Base-by-base conservation (phyloP, 2,329 filamentous ascomycete species). In the Ascochyta fabae region DNA sequence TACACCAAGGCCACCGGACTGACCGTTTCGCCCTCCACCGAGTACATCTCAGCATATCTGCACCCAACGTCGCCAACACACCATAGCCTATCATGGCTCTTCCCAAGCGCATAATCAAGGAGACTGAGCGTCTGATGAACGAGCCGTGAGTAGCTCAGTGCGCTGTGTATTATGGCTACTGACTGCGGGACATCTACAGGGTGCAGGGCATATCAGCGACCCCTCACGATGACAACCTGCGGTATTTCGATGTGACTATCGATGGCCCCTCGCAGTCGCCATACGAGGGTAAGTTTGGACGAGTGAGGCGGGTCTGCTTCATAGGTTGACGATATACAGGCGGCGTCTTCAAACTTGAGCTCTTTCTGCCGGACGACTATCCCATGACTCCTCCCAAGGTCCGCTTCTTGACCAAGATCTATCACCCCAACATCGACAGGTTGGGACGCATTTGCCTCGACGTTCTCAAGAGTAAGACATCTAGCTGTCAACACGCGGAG, bases 301-400 rank as follows among this genome's bases (percentile, higher is more conserved):
- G 31, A 33, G 9, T 22, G 7, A 19, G 7, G n/a, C 13, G 26
- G 22, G 3, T 6, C 23, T 26, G 7, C n/a, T 8, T 10, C 12
- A 12, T 16, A 12, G 31, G 39, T 48, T 56, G 26, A 56, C 43
- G 36, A 2, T 3, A 8, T 39, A 45, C 70, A 87, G 87, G 85
- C 60, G 95, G 96, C 44, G 85, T 96, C 62, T 99, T 99, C 83
- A 94, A 96, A 78, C 89, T 98, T 59, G 95, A 99, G 78, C 87
- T 99, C 19, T 99, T 99, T 77, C 85, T 99, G 23, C 96, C 96
- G 40, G 95, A 99, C 72, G 95, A 99, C 80, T 99, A 99, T 76
- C 95, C 95, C 38, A 99, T 99, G 95, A 96, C 92, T 31, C 94
- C 95, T 49, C 95, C 95, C 41, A 97, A 97, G 83, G 97, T 99